These are phyloP conservation scores for Candida awuae DNA, from an alignment of 805 yeast genomes.

Conservation along the genomic window DNA sequence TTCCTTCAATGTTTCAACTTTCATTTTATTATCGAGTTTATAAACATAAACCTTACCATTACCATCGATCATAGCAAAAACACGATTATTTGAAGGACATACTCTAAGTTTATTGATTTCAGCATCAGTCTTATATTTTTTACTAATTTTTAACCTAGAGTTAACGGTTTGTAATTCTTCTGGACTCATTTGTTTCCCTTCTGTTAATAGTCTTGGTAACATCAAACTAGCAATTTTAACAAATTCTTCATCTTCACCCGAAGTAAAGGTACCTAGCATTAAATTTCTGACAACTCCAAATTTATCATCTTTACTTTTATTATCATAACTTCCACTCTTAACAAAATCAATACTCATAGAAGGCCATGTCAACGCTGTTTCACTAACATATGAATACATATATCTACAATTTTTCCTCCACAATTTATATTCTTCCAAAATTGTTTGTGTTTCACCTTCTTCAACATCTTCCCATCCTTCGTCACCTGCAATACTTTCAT, in stretches of 20 bases:
- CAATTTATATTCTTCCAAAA: slow-evolving; percentile 61
- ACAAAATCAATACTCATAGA: slow-evolving; percentile 74
- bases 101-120: slow-evolving; percentile 70
- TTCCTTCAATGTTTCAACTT: slow-evolving; percentile 19
- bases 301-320: slow-evolving; percentile 22
- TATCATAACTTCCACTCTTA: slow-evolving; percentile 34
- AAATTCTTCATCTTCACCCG: slow-evolving; percentile 59
- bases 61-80: slow-evolving; percentile 63
- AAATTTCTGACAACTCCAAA: slow-evolving; percentile 36
- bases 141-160: slow-evolving; percentile 51
- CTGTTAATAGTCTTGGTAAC: slow-evolving; percentile 38
- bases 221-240: slow-evolving; percentile 58
- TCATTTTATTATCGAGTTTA: slow-evolving; percentile 25
- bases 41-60: slow-evolving; percentile 53
- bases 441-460: slow-evolving; percentile 23
- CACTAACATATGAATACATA: slow-evolving; percentile 78
- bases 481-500: not conserved
- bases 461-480: not conserved
- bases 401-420: slow-evolving; percentile 77
- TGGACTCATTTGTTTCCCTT: slow-evolving; percentile 18
- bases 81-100: slow-evolving; percentile 50
- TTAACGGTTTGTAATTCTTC: slow-evolving; percentile 31
- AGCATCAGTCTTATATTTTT: slow-evolving; percentile 51
- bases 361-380: slow-evolving; percentile 78
- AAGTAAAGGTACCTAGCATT: slow-evolving; percentile 65